Percentiles rank a stretch among this genome's conserved stretches.
These are phyloP conservation scores for Gardenia jasminoides DNA, from an alignment of 257 asterid genomes.

Conservation along the genomic window DNA sequence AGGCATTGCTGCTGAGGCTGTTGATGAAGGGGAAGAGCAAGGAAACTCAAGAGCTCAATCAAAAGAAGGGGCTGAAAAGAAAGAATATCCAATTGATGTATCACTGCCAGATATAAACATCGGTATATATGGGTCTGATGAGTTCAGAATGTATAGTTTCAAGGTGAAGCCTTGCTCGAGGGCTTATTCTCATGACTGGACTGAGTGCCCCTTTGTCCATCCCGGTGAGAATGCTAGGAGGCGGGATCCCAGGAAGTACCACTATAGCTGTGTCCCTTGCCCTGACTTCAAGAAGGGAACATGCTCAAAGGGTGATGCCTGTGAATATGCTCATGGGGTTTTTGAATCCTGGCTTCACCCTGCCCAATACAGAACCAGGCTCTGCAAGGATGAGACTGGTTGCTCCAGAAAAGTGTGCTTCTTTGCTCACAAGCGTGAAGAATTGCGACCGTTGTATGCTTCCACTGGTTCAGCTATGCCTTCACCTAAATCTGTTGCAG, in stretches of 20 bases:
- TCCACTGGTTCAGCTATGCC: conserved; percentile 89
- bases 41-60: conserved; percentile 16
- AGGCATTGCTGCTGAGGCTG: conserved; percentile 30
- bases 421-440: conserved; percentile 79
- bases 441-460: conserved; percentile 71
- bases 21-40: conserved; percentile 36
- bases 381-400: conserved; percentile 84
- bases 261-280: conserved; percentile 81
- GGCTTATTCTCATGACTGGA: conserved; percentile 60
- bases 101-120: conserved; percentile 47
- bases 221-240: conserved; percentile 56
- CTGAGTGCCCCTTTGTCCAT: conserved; percentile 54
- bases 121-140: conserved; percentile 47
- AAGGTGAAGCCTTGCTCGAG: conserved; percentile 58
- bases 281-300: conserved; percentile 90
- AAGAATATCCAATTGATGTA: conserved; percentile 64
- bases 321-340: conserved; percentile 94
- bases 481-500: conserved; percentile 54
- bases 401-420: conserved; percentile 85
- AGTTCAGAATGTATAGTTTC: conserved; percentile 55
- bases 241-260: conserved; percentile 61
- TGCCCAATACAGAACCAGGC: conserved; percentile 84
- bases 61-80: conserved; percentile 50
- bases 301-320: conserved; percentile 60
- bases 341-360: conserved; percentile 98